Conservation (phyloP, 805 yeast genomes). For the Candida maesae region DNA sequence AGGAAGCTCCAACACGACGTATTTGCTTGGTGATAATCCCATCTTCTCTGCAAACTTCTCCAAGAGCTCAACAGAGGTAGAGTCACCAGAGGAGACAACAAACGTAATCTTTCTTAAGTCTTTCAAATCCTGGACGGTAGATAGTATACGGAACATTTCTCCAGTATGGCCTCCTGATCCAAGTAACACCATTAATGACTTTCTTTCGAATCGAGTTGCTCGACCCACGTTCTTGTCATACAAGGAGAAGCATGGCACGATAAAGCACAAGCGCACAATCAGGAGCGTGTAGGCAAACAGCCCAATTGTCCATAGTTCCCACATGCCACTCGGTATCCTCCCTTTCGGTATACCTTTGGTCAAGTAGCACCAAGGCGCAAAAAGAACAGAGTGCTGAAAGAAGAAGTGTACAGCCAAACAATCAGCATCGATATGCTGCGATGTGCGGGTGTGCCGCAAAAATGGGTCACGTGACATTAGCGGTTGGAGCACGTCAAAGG, state of each 20-base stretch:
- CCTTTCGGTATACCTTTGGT: too few species aligned
- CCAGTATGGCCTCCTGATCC: constrained; percentile 99
- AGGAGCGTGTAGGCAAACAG: constrained; percentile 8
- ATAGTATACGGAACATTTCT: constrained; percentile 77
- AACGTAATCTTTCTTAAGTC: constrained; percentile 24
- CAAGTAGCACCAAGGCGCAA: too few species aligned
- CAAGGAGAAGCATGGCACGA: constrained; percentile 16
- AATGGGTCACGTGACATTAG: too few species aligned
- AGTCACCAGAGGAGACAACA: constrained; percentile 48
- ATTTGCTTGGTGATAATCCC: constrained; percentile 14
- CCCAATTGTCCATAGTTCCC: constrained; percentile 7
- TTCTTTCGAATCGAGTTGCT: constrained; percentile 6
- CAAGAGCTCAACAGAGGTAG: constrained; percentile 39
- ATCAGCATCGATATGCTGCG: too few species aligned
- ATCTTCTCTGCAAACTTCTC: constrained; percentile 13
- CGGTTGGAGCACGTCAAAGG: too few species aligned
- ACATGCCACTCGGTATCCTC: too few species aligned
- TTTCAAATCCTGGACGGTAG: constrained; percentile 27
- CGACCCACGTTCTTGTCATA: not conserved
- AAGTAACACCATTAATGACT: constrained; percentile 38
- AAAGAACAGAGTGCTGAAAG: too few species aligned
- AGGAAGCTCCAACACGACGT: constrained; percentile 33
- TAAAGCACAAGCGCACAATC: constrained; percentile 11
- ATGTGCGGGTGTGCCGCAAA: too few species aligned
- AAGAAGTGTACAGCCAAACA: too few species aligned